Percentiles rank a stretch among this genome's conserved stretches.
phyloP scores from a whole-genome alignment of 1,284 basidiomycete species.

The Boletus smithii region DNA sequence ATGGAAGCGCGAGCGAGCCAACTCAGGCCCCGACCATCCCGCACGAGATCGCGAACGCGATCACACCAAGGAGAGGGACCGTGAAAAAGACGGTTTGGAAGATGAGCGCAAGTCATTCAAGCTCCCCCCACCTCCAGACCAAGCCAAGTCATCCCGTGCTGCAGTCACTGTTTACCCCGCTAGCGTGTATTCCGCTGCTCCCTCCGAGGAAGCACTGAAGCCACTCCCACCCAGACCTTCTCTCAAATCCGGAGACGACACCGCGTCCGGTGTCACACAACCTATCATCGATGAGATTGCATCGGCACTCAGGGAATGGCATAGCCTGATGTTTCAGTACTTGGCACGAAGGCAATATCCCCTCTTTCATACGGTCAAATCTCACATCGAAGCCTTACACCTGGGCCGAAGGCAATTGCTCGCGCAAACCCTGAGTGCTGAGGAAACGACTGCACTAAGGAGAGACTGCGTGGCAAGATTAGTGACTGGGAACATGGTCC shows the following conservation, averaged over 20 bases:
- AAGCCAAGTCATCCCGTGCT: constrained; percentile 66
- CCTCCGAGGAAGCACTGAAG: constrained; percentile 65
- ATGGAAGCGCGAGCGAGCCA: constrained; percentile 47
- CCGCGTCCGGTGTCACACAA: constrained; percentile 74
- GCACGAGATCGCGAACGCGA: constrained; percentile 61
- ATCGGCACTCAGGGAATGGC: constrained; percentile 94
- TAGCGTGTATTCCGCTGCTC: constrained; percentile 64
- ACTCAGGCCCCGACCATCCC: constrained; percentile 36
- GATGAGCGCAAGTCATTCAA: constrained; percentile 60
- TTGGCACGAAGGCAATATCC: constrained; percentile 86
- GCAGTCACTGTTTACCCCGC: constrained; percentile 65
- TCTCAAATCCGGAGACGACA: constrained; percentile 90
- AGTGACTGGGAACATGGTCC: constrained; percentile 88
- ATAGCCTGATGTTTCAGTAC: constrained; percentile 87
- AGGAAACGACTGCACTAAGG: constrained; percentile 82
- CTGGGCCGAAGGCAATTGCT: constrained; percentile 87
- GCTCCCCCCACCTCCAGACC: constrained; percentile 68
- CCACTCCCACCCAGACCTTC: constrained; percentile 89
- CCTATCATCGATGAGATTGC: constrained; percentile 97
- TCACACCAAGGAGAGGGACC: constrained; percentile 54
- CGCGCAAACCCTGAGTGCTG: constrained; percentile 81
- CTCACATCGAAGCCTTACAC: constrained; percentile 90
- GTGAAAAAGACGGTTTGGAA: constrained; percentile 44
- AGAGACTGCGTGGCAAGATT: constrained; percentile 86
- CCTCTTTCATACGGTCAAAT: constrained; percentile 82